Percentiles rank a stretch among this genome's conserved stretches.
These are phyloP conservation scores for Cutaneotrichosporon daszewskae DNA, from an alignment of 1,284 basidiomycete genomes.

Conservation along the genomic window DNA sequence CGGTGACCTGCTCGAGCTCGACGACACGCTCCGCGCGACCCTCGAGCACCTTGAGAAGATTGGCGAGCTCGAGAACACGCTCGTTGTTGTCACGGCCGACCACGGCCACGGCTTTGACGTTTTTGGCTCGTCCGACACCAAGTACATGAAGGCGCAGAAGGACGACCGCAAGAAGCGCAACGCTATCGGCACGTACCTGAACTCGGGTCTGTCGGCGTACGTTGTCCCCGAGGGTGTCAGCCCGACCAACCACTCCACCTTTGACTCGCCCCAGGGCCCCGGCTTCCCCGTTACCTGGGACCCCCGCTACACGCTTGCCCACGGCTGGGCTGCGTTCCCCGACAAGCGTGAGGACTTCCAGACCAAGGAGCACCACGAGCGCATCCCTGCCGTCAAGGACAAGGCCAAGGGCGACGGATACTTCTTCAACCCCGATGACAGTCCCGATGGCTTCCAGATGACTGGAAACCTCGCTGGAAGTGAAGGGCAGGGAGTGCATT, in stretches of 20 bases:
- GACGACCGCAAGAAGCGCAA: constrained; percentile 43
- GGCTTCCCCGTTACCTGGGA: constrained; percentile 20
- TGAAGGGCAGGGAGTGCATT: constrained; percentile 46
- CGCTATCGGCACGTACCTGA: constrained; percentile 45
- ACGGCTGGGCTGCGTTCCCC: constrained; percentile 43
- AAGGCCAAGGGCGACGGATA: constrained; percentile 21
- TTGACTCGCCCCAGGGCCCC: background rate
- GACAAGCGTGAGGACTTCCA: constrained; percentile 43
- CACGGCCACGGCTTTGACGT: constrained; percentile 47
- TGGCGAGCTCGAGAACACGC: constrained; percentile 47
- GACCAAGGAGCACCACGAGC: constrained; percentile 35
- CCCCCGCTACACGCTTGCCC: constrained; percentile 46
- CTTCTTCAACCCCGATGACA: constrained; percentile 45
- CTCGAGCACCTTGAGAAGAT: constrained; percentile 46
- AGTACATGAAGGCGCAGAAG: constrained; percentile 39
- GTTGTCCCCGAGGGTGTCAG: constrained; percentile 27
- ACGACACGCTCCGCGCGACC: constrained; percentile 47
- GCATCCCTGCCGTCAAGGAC: constrained; percentile 36
- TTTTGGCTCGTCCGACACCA: constrained; percentile 44
- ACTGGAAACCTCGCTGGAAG: constrained; percentile 42
- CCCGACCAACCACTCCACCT: constrained; percentile 37
- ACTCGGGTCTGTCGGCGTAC: constrained; percentile 44
- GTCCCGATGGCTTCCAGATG: constrained; percentile 40
- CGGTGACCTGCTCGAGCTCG: constrained; percentile 50
- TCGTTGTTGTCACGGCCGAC: constrained; percentile 49